These are phyloP conservation scores for Tulasnella sp. DNA, from an alignment of 768 basidiomycete species.

Conservation along the genomic window DNA sequence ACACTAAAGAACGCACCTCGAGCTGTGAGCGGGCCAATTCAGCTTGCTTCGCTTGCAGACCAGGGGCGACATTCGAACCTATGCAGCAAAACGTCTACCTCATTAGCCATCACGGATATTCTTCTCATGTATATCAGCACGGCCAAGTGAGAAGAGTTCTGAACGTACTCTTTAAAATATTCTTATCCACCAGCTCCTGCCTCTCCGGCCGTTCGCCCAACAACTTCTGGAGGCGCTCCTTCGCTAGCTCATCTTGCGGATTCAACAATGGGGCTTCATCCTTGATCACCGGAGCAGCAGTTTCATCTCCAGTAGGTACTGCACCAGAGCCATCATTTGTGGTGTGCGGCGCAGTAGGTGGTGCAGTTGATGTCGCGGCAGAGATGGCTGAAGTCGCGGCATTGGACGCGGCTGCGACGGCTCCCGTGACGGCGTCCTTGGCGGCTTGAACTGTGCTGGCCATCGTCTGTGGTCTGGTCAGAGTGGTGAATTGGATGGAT, in stretches of 20 bases:
- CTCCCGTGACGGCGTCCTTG: not conserved
- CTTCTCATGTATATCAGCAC: not conserved
- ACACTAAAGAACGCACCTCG: constrained; percentile 44
- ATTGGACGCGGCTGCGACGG: not conserved
- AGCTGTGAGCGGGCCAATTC: constrained; percentile 51
- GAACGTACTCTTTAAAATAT: constrained; percentile 53
- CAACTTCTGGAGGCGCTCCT: constrained; percentile 39
- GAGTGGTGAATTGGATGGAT: no score
- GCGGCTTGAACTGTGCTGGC: not conserved
- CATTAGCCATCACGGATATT: no score
- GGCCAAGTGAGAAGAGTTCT: not conserved
- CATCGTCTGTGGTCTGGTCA: no score
- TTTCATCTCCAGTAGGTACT: not conserved
- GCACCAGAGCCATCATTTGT: not conserved
- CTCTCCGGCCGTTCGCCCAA: constrained; percentile 47
- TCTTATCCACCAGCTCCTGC: constrained; percentile 50
- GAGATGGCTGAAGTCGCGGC: not conserved
- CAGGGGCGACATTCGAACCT: constrained; percentile 56
- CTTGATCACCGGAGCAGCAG: not conserved
- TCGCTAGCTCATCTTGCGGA: not conserved
- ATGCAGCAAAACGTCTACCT: not conserved
- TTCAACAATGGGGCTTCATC: not conserved
- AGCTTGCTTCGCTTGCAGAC: constrained; percentile 47
- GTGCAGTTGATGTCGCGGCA: not conserved
- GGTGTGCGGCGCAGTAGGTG: not conserved